Conservation (phyloP, 345 rosid species). For the Aurinia saxatilis region DNA sequence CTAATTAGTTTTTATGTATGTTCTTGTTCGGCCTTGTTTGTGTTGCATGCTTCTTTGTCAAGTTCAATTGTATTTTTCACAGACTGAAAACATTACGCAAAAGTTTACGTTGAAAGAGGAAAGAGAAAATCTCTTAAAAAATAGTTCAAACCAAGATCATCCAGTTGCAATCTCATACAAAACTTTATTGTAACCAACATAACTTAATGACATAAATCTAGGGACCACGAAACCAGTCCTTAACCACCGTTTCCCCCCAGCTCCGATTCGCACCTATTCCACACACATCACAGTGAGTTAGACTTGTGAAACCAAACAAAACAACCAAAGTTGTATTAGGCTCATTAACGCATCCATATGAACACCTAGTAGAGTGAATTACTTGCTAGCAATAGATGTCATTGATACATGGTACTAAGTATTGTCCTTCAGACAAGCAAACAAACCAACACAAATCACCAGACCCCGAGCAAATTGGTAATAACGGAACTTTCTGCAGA, state of each 20-base stretch:
- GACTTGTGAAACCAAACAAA: background rate
- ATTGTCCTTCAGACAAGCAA: background rate
- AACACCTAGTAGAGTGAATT: too few relatives aligned
- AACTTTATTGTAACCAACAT: background rate
- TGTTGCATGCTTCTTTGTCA: too few relatives aligned
- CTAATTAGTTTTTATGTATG: too few relatives aligned
- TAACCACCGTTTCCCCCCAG: slow-evolving; percentile 1
- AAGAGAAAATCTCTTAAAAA: background rate
- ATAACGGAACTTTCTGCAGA: too few relatives aligned
- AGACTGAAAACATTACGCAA: too few relatives aligned
- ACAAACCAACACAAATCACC: background rate
- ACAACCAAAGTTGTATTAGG: background rate
- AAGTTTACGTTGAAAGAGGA: too few relatives aligned
- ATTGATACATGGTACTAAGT: too few relatives aligned
- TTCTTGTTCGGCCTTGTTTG: too few relatives aligned
- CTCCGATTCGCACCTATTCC: background rate
- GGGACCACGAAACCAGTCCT: background rate
- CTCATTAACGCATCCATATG: background rate
- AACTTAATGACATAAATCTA: background rate
- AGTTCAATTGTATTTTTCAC: too few relatives aligned
- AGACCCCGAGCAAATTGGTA: too few relatives aligned
- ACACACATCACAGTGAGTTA: background rate
- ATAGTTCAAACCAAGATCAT: background rate
- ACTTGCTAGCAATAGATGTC: too few relatives aligned
- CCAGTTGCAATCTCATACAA: background rate